Evolutionary conservation across 2,329 filamentous ascomycete genomes (phyloP).

Genomic region (Leptodontidium sp.): DNA sequence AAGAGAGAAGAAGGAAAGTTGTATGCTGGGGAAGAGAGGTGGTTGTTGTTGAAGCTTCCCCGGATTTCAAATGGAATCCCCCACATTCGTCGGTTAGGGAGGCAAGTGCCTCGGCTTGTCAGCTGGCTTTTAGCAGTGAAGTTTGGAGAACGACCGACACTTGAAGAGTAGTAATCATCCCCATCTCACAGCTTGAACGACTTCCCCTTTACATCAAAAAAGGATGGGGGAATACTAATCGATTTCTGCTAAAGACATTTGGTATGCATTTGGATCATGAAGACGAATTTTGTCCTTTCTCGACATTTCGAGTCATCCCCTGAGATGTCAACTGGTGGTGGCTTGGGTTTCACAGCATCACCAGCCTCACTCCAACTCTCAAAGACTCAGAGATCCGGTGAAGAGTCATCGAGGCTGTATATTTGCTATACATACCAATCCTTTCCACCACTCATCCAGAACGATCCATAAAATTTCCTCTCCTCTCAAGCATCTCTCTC

Average conservation of each 20-base stretch:
- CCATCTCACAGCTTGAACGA: too few species aligned
- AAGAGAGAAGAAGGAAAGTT: not conserved
- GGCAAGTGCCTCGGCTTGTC: conserved; percentile 26
- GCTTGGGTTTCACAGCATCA: not conserved
- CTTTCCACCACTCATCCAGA: not conserved
- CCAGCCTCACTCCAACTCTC: not conserved
- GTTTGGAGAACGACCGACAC: not conserved
- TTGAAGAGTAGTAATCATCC: not conserved
- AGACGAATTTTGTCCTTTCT: not conserved
- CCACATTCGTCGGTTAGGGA: conserved; percentile 19
- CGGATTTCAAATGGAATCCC: conserved; percentile 24
- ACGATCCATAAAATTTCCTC: not conserved
- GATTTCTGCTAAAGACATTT: too few species aligned
- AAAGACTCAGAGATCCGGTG: conserved; percentile 1
- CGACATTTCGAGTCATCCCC: not conserved
- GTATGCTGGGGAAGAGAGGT: not conserved
- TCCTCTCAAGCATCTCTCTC: not conserved
- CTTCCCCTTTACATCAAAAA: too few species aligned
- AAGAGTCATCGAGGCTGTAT: conserved; percentile 18
- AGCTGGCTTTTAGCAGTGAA: not conserved
- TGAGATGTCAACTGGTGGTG: not conserved
- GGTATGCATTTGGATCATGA: too few species aligned
- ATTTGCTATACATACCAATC: conserved; percentile 10
- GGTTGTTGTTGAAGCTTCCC: conserved; percentile 30
- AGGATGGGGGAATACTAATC: too few species aligned